These are phyloP conservation scores for Aspergillus spinulosporus DNA, from an alignment of 2,329 filamentous ascomycete genomes.

Conservation along the genomic window DNA sequence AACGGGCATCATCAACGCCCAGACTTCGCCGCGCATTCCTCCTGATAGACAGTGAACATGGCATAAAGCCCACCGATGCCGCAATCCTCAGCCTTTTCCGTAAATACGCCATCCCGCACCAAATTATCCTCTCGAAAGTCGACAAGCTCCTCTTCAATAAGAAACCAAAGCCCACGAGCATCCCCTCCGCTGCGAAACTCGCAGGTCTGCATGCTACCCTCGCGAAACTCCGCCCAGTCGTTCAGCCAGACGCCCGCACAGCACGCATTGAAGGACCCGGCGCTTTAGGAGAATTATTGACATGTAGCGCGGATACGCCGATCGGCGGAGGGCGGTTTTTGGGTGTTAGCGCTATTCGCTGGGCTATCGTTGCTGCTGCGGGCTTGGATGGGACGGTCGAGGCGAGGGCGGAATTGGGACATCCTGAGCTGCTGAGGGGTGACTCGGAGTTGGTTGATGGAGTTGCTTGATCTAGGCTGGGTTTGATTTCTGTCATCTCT, in stretches of 20 bases:
- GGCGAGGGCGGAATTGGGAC: conserved; percentile 18
- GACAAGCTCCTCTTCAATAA: conserved; percentile 55
- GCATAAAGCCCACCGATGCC: conserved; percentile 62
- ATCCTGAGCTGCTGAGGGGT: conserved; percentile 6
- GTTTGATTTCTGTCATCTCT: too few species aligned
- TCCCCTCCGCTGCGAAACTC: conserved; percentile 29
- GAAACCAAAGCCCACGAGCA: conserved; percentile 33
- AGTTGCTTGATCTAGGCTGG: not conserved
- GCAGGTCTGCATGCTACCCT: conserved; percentile 43
- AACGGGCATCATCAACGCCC: not conserved
- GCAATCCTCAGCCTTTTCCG: conserved; percentile 59
- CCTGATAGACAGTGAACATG: conserved; percentile 63
- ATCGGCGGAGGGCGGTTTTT: conserved; percentile 50
- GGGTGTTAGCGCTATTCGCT: conserved; percentile 63
- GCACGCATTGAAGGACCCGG: conserved; percentile 33
- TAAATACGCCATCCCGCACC: conserved; percentile 59
- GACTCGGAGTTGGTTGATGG: not conserved
- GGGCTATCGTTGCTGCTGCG: conserved; percentile 64
- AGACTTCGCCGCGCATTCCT: conserved; percentile 63
- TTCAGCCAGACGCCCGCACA: conserved; percentile 47
- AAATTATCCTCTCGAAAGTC: conserved; percentile 68
- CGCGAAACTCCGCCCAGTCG: conserved; percentile 38
- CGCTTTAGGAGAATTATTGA: conserved; percentile 61
- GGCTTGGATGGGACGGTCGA: conserved; percentile 52
- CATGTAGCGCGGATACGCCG: conserved; percentile 56